Percentiles rank a stretch among this genome's conserved stretches.
These are phyloP conservation scores for Kluyveromyces marxianus DNA, from an alignment of 1,139 yeast species.

Conservation along the genomic window DNA sequence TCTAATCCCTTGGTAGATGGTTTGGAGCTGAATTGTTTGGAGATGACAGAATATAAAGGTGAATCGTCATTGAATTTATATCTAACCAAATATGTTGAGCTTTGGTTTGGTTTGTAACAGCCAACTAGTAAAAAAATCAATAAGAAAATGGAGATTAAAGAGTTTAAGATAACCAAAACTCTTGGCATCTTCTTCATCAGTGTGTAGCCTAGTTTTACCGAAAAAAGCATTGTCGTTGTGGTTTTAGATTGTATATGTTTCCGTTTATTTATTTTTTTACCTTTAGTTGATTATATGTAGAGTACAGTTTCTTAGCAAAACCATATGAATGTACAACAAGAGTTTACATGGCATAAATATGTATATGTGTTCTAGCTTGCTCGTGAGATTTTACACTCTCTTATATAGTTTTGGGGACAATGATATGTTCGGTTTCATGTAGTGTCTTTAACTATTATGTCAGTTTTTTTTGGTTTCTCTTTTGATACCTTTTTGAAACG, in stretches of 20 bases:
- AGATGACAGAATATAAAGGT: slow-evolving; percentile 22
- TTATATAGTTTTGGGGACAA: too few species aligned
- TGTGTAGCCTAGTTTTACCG: neutral
- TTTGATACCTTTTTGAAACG: too few species aligned
- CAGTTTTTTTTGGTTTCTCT: too few species aligned
- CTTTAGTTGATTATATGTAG: too few species aligned
- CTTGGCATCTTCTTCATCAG: slow-evolving; percentile 24
- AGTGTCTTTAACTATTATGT: too few species aligned
- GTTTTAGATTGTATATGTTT: neutral
- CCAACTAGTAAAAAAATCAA: slow-evolving; percentile 27
- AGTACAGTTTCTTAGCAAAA: too few species aligned
- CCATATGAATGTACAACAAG: too few species aligned
- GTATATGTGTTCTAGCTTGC: too few species aligned
- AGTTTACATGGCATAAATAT: too few species aligned
- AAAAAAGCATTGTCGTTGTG: neutral
- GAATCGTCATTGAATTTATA: slow-evolving; percentile 23
- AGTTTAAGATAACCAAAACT: slow-evolving; percentile 20
- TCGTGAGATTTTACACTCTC: too few species aligned
- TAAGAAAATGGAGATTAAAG: slow-evolving; percentile 24
- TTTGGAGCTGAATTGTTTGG: slow-evolving; percentile 18
- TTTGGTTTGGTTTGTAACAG: slow-evolving; percentile 21
- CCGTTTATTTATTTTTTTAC: too few species aligned
- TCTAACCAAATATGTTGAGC: slow-evolving; percentile 23
- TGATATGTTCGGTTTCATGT: too few species aligned
- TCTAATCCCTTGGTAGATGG: slow-evolving; percentile 20